phyloP scores from a whole-genome alignment of 23 red algal species.

The Chondrus crispus region DNA sequence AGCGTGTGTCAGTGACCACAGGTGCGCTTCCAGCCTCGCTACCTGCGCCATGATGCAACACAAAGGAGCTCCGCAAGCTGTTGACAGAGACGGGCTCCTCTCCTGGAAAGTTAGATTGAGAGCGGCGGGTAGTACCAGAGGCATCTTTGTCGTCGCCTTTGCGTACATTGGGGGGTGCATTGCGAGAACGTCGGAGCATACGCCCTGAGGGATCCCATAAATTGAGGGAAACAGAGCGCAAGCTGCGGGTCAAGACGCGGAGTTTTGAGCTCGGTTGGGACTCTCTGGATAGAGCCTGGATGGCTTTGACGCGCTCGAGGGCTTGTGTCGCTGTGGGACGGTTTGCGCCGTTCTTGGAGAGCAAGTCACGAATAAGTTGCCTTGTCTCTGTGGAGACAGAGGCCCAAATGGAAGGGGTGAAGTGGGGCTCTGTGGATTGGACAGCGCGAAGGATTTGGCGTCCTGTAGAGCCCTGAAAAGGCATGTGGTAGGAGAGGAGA shows the following conservation, averaged over 20 bases:
- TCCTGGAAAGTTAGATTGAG: conserved; percentile 3
- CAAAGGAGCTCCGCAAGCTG: background rate
- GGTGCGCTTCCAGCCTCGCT: background rate
- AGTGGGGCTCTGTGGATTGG: background rate
- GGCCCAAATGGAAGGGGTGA: conserved; percentile 9
- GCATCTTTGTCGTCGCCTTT: background rate
- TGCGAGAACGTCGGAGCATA: background rate
- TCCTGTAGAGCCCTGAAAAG: conserved; percentile 28
- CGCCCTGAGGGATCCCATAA: conserved; percentile 52
- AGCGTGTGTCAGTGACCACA: background rate
- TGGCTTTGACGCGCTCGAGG: conserved; percentile 19
- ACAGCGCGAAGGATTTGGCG: conserved; percentile 22
- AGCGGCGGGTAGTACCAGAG: background rate
- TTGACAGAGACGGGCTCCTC: background rate
- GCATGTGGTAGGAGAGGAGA: conserved; percentile 47
- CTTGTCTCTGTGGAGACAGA: conserved; percentile 15
- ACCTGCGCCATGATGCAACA: background rate
- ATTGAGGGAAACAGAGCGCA: conserved; percentile 46
- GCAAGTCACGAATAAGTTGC: conserved; percentile 17
- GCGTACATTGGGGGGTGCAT: too few species aligned
- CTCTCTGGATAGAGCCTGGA: background rate
- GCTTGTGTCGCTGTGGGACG: conserved; percentile 33
- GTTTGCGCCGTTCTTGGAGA: background rate
- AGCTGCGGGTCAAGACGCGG: conserved; percentile 14
- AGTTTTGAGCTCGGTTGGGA: background rate